Evolutionary conservation across 495 filamentous ascomycete genomes (phyloP).

Genomic region (Baudoinia panamericana): DNA sequence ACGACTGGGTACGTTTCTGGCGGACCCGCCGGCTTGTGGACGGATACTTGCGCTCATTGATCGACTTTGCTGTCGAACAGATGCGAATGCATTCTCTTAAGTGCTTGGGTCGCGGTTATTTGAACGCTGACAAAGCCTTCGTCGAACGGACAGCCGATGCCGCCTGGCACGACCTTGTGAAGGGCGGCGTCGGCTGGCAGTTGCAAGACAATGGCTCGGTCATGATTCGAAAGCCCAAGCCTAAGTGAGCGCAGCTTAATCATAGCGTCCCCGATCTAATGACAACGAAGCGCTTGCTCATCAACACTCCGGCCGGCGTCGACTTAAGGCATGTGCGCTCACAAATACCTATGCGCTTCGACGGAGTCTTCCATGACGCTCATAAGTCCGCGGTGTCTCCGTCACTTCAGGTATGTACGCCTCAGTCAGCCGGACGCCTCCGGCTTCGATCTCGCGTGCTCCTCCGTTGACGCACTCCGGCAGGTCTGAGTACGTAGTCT

Average conservation of each 20-base stretch:
- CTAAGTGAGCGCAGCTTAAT: slow-evolving; percentile 17
- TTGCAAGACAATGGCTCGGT: slow-evolving; percentile 19
- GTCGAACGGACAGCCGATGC: slow-evolving; percentile 48
- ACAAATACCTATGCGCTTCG: too few relatives aligned
- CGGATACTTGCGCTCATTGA: slow-evolving; percentile 57
- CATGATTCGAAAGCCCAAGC: slow-evolving; percentile 19
- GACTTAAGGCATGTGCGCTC: too few relatives aligned
- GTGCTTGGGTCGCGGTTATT: slow-evolving; percentile 70
- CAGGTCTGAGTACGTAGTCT: slow-evolving; percentile 26
- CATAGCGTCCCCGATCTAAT: too few relatives aligned
- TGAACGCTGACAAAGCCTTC: slow-evolving; percentile 53
- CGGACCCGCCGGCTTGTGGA: slow-evolving; percentile 56
- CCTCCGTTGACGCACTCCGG: slow-evolving; percentile 16
- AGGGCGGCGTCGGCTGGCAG: slow-evolving; percentile 69
- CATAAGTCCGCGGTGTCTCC: too few relatives aligned
- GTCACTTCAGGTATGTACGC: too few relatives aligned
- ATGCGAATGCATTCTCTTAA: slow-evolving; percentile 63
- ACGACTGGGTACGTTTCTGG: slow-evolving; percentile 74
- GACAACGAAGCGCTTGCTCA: too few relatives aligned
- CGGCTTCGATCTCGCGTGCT: slow-evolving; percentile 4
- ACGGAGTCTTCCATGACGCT: too few relatives aligned
- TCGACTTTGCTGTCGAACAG: slow-evolving; percentile 64
- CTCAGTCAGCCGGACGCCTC: background rate
- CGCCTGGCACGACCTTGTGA: slow-evolving; percentile 54
- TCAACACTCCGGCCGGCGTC: too few relatives aligned